Evolutionary conservation across 2,329 filamentous ascomycete species (phyloP).

Genomic region (Fusarium succisae): DNA sequence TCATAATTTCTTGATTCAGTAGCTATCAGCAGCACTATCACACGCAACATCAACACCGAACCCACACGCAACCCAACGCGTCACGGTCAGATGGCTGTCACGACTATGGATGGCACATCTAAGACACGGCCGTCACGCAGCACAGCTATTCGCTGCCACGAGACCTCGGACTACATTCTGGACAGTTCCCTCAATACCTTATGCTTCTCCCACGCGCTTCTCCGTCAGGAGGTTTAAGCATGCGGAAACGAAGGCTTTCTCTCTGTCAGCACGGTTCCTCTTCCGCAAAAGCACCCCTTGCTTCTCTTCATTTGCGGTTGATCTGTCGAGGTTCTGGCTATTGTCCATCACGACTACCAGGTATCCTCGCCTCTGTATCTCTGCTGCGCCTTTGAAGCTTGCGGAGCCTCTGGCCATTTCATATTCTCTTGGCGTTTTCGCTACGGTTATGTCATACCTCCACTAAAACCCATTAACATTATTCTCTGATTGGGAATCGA

Average conservation of each 20-base stretch:
- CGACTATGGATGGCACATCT: conserved; percentile 32
- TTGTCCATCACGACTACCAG: conserved; percentile 25
- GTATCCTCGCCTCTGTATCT: conserved; percentile 29
- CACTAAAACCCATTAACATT: conserved; percentile 29
- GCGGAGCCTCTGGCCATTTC: conserved; percentile 33
- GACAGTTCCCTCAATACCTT: conserved; percentile 19
- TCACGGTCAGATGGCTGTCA: conserved; percentile 28
- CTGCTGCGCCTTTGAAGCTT: conserved; percentile 33
- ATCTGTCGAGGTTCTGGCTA: conserved; percentile 24
- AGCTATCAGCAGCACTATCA: conserved; percentile 21
- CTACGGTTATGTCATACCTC: conserved; percentile 44
- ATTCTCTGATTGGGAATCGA: conserved; percentile 40
- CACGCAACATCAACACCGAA: conserved; percentile 24
- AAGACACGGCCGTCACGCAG: conserved; percentile 42
- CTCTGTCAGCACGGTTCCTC: neutral
- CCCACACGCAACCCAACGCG: conserved; percentile 25
- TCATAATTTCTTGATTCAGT: conserved; percentile 28
- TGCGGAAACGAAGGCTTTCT: conserved; percentile 18
- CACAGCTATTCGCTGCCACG: conserved; percentile 35
- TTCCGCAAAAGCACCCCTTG: neutral
- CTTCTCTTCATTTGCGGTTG: conserved; percentile 6
- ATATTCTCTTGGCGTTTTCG: conserved; percentile 16
- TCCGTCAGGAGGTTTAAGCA: conserved; percentile 33
- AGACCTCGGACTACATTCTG: conserved; percentile 36
- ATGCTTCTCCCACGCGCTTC: conserved; percentile 35